Conservation (phyloP, 169 alveolate genomes). For the Plasmodium sp. region DNA sequence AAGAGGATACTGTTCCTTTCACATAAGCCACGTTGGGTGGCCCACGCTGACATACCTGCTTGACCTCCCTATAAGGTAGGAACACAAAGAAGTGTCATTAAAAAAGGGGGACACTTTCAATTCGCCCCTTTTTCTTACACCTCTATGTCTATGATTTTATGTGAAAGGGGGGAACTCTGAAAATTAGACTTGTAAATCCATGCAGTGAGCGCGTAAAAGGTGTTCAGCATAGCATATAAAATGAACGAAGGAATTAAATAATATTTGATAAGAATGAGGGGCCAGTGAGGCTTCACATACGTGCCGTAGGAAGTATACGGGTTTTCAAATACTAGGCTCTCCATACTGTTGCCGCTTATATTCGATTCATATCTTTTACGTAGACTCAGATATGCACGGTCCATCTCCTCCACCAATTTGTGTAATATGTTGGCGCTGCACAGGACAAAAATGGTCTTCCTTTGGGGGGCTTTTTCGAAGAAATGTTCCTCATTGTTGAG, state of each 20-base stretch:
- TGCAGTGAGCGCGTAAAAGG: conserved; percentile 5
- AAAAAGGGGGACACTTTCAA: not conserved
- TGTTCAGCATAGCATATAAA: conserved; percentile 23
- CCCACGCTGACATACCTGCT: too few relatives aligned
- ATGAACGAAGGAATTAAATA: conserved; percentile 49
- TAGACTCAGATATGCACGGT: not conserved
- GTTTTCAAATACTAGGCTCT: conserved; percentile 16
- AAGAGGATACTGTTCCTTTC: not conserved
- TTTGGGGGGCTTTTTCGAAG: not conserved
- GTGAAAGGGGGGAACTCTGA: conserved; percentile 2
- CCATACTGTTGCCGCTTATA: not conserved
- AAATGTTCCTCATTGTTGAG: conserved; percentile 41
- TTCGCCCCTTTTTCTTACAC: not conserved
- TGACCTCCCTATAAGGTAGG: too few relatives aligned
- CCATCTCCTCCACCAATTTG: conserved; percentile 8
- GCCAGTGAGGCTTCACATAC: conserved; percentile 70
- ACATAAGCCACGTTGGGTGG: not conserved
- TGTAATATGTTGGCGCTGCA: conserved; percentile 32
- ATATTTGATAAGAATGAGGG: conserved; percentile 52
- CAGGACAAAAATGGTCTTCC: conserved; percentile 22
- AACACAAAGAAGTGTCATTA: too few relatives aligned
- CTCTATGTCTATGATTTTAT: conserved; percentile 23
- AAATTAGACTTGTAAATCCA: conserved; percentile 56
- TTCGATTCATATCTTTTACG: conserved; percentile 11
- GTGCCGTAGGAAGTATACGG: conserved; percentile 53